These are phyloP conservation scores for Parathielavia appendiculata DNA, from an alignment of 495 filamentous ascomycete genomes.

Conservation along the genomic window DNA sequence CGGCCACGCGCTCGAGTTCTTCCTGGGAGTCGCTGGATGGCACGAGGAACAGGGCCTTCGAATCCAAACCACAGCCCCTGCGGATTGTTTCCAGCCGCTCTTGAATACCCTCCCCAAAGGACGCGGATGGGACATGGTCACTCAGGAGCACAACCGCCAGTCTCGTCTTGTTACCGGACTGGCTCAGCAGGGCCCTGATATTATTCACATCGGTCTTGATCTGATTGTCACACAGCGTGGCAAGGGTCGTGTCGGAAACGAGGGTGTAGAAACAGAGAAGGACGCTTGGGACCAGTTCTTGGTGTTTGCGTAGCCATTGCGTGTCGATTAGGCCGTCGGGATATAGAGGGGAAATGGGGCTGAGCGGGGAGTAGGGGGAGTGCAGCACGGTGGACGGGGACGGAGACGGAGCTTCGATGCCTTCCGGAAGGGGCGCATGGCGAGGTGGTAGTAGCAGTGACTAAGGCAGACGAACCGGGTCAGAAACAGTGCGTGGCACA, in stretches of 20 bases:
- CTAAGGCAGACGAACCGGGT: constrained; percentile 28
- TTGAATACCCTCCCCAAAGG: constrained; percentile 50
- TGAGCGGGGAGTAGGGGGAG: constrained; percentile 83
- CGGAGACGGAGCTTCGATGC: constrained; percentile 42
- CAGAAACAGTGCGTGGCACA: constrained; percentile 1
- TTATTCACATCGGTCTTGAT: constrained; percentile 82
- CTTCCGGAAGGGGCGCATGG: constrained; percentile 46
- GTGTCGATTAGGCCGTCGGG: constrained; percentile 81
- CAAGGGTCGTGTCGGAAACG: constrained; percentile 61
- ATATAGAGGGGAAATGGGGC: constrained; percentile 70
- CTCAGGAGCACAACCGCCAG: constrained; percentile 73
- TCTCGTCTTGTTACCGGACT: constrained; percentile 66
- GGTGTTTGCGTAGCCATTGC: constrained; percentile 81
- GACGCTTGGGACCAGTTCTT: constrained; percentile 71
- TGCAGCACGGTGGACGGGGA: constrained; percentile 56
- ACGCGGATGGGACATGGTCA: constrained; percentile 56
- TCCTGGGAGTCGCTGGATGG: constrained; percentile 39
- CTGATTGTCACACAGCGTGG: constrained; percentile 74
- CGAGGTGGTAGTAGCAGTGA: constrained; percentile 47
- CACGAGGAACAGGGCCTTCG: constrained; percentile 65
- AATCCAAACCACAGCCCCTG: constrained; percentile 70
- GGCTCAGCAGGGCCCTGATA: constrained; percentile 57
- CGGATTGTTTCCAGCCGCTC: constrained; percentile 73
- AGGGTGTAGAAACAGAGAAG: constrained; percentile 70
- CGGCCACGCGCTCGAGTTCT: constrained; percentile 60